phyloP scores from a whole-genome alignment of 768 basidiomycete species.

The Lentinula aciculospora region DNA sequence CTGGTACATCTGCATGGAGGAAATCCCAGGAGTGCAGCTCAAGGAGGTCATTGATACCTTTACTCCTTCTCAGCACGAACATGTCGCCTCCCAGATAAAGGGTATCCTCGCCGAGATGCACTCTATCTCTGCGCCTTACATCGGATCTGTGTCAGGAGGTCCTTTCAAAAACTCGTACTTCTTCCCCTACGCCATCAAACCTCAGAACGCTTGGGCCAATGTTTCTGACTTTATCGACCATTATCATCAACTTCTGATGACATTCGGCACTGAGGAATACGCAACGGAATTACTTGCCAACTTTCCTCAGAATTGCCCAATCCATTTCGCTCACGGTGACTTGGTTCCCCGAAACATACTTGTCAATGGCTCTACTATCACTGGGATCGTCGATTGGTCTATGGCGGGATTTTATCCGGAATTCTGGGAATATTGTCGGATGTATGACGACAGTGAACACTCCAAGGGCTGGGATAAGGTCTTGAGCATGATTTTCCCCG shows the following conservation, averaged over 20 bases:
- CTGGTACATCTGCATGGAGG: conserved; percentile 24
- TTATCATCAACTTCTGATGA: conserved; percentile 16
- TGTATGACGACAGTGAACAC: background rate
- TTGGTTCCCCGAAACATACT: conserved; percentile 9
- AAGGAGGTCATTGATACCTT: conserved; percentile 19
- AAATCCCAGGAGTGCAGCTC: conserved; percentile 19
- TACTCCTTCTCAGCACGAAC: conserved; percentile 15
- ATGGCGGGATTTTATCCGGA: conserved; percentile 12
- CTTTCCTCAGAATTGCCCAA: conserved; percentile 1
- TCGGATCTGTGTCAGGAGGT: conserved; percentile 17
- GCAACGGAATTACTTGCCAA: conserved; percentile 10
- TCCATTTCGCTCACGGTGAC: conserved; percentile 8
- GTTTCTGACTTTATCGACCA: conserved; percentile 15
- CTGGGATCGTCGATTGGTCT: conserved; percentile 13
- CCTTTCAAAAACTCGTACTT: conserved; percentile 17
- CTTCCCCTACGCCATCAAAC: background rate
- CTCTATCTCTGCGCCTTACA: conserved; percentile 7
- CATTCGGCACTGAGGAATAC: conserved; percentile 14
- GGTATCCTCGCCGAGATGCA: conserved; percentile 14
- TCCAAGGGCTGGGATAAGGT: conserved; percentile 1
- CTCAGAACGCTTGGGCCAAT: conserved; percentile 12
- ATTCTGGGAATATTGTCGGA: conserved; percentile 12
- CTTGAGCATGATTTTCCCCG: conserved; percentile 5
- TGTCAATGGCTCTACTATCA: conserved; percentile 10
- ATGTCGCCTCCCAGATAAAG: conserved; percentile 17